phyloP scores from a whole-genome alignment of 495 filamentous ascomycete genomes.

The Tuber umbilicatum region DNA sequence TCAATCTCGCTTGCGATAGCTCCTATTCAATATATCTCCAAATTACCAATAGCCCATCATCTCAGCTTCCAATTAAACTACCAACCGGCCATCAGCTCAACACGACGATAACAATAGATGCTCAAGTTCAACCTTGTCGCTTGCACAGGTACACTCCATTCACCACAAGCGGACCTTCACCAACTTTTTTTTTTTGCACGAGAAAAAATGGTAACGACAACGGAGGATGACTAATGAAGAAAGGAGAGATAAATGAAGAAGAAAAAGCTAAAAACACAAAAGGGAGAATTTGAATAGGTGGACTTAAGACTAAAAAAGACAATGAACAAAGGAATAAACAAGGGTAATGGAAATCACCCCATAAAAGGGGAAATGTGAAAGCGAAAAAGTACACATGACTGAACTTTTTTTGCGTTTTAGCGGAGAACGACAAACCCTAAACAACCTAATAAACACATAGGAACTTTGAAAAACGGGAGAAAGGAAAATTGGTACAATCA shows the following conservation, averaged over 20 bases:
- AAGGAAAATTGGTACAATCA: conserved; percentile 22
- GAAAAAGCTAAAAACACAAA: conserved; percentile 38
- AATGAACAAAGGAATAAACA: conserved; percentile 31
- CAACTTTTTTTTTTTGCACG: not conserved
- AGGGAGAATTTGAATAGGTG: conserved; percentile 21
- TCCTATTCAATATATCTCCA: not conserved
- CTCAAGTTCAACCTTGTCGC: not conserved
- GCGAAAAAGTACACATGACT: conserved; percentile 14
- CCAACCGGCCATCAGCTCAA: not conserved
- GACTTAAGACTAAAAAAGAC: conserved; percentile 28
- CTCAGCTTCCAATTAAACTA: not conserved
- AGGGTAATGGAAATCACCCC: conserved; percentile 26
- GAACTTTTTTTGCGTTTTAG: not conserved
- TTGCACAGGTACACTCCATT: not conserved
- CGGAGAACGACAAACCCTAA: not conserved
- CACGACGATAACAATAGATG: not conserved
- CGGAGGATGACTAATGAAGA: not conserved
- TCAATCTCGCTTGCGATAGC: not conserved
- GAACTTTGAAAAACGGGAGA: conserved; percentile 7
- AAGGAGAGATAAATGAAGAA: conserved; percentile 10
- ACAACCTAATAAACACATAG: not conserved
- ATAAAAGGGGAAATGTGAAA: conserved; percentile 23
- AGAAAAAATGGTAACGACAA: not conserved
- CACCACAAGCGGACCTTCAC: not conserved
- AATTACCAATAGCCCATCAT: not conserved